Base-by-base conservation (phyloP, 2,329 filamentous ascomycete genomes). In the Ophiostoma ulmi region DNA sequence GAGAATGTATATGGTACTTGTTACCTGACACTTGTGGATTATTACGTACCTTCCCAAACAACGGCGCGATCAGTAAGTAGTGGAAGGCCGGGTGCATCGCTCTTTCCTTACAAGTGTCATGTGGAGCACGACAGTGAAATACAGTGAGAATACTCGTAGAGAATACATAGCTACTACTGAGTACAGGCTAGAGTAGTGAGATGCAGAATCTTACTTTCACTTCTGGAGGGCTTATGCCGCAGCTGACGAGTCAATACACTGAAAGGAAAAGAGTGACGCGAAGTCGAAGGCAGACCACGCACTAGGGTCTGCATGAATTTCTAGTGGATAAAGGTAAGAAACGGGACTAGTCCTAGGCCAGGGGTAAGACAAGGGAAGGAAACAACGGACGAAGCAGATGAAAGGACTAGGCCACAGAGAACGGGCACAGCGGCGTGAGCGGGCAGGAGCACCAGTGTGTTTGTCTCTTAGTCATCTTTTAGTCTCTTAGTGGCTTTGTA, bases 331-430 rank as follows among this genome's bases (percentile, higher is more conserved):
- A 65, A 55, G 44, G 44, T 36, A 35, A 48, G 58, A 36, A 71
- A 70, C 52, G 58, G 70, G 66, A 69, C 68, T 68, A 68, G 69
- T 65, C 44, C 35, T 70, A 69, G 71, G 69, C 20, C 71, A 71
- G 72, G 70, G 72, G 69, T 67, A 65, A 26, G 39, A 22, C 52
- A 26, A 58, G 52, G 52, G n/a, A 41, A 66, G 38, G 69, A 72
- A 70, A 70, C 69, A 35, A 61, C 68, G 71, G 39, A 68, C 65
- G 69, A 61, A 44, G 41, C 66, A 69, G 63, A 68, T 44, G 68
- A 66, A 52, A 44, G 64, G 68, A 67, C 61, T 63, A 31, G 52
- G 52, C 52, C 22, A 58, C n/a, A 58, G 52, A 58, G 52, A 26
- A 48, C 44, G 44, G 52, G 52, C 52, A 58, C n/a, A 58, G 22